These are phyloP conservation scores for Suillus decipiens DNA, from an alignment of 768 basidiomycete species.

Conservation along the genomic window DNA sequence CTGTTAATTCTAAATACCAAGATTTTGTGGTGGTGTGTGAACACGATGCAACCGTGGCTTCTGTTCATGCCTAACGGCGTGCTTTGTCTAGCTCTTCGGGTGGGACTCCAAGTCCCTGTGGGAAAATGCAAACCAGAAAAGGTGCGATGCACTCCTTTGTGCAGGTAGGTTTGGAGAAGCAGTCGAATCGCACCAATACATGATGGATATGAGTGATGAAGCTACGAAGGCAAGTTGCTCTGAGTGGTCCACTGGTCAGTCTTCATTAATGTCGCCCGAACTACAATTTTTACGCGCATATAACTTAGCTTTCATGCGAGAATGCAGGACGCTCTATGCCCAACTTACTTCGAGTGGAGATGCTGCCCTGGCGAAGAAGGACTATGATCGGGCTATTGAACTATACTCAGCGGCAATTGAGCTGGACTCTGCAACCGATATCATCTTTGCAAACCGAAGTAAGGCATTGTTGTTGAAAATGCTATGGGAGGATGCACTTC, in stretches of 20 bases:
- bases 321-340: not conserved
- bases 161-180: not conserved
- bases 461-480: not conserved
- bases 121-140: not conserved
- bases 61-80: not conserved
- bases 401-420: not conserved
- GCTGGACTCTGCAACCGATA: not conserved
- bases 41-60: not conserved
- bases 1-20: not conserved
- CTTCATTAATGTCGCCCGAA: not conserved
- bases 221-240: not conserved
- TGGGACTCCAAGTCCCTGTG: not conserved
- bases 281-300: not conserved
- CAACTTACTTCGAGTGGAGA: not conserved
- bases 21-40: not conserved
- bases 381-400: not conserved
- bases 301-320: not conserved
- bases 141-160: not conserved
- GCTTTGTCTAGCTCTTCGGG: not conserved
- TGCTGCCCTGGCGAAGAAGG: not conserved
- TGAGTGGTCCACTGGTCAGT: not conserved
- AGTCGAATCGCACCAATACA: not conserved
- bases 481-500: not conserved
- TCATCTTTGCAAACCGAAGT: not conserved
- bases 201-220: not conserved